Conservation (phyloP, 768 basidiomycete genomes). For the Phlebiopsis flavidoalba region DNA sequence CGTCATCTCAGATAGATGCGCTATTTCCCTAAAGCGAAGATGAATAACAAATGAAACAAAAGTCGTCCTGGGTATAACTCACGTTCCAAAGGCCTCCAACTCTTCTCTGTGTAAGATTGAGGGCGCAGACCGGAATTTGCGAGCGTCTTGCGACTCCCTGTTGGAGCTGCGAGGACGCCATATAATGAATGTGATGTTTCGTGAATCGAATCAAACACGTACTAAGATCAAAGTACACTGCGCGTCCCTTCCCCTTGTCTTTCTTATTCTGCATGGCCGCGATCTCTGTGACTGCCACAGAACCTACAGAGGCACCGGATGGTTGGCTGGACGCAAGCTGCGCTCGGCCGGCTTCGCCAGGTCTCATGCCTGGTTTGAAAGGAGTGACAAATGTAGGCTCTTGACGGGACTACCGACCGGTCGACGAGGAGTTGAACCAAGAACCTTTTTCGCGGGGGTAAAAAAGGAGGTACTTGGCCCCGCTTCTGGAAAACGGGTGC, state of each 20-base stretch:
- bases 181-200: background rate
- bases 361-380: slow-evolving; percentile 26
- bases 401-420: background rate
- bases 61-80: background rate
- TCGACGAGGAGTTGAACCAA: slow-evolving; percentile 24
- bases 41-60: background rate
- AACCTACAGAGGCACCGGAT: background rate
- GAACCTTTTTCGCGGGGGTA: slow-evolving; percentile 12
- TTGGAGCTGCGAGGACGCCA: background rate
- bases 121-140: slow-evolving; percentile 15
- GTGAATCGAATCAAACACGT: background rate
- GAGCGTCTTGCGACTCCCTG: slow-evolving; percentile 12
- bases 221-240: slow-evolving; percentile 2
- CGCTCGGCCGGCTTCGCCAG: slow-evolving; percentile 22
- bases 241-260: slow-evolving; percentile 17
- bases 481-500: background rate
- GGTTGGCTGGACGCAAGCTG: slow-evolving; percentile 11
- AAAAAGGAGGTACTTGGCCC: background rate
- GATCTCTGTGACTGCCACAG: background rate
- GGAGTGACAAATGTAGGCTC: slow-evolving; percentile 24
- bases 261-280: background rate
- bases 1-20: slow-evolving; percentile 50
- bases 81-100: slow-evolving; percentile 22
- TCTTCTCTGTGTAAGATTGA: slow-evolving; percentile 15
- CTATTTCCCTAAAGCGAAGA: slow-evolving; percentile 36